A percentile compares a stretch with the other conserved stretches of the same genome.
Conservation (phyloP, 1,284 basidiomycete species). For the Athelia sp. region DNA sequence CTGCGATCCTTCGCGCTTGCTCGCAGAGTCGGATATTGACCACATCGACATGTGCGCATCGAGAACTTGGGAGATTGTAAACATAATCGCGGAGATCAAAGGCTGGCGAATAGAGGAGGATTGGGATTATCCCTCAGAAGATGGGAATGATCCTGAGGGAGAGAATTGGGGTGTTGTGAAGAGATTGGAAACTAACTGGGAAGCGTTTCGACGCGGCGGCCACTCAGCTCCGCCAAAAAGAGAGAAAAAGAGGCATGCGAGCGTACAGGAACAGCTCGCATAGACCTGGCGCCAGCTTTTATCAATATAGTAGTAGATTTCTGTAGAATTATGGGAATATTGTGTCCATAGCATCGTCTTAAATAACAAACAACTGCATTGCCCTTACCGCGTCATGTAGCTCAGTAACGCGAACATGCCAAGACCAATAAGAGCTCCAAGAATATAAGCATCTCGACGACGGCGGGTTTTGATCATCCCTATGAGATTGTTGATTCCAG, state of each 20-base stretch:
- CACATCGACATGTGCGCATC: constrained; percentile 43
- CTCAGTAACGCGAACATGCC: constrained; percentile 78
- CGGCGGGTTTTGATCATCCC: constrained; percentile 90
- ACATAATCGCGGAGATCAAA: constrained; percentile 54
- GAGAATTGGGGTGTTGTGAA: constrained; percentile 55
- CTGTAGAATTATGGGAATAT: too few species aligned
- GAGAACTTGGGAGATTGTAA: constrained; percentile 68
- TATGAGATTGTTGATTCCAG: constrained; percentile 89
- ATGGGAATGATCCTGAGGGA: constrained; percentile 23
- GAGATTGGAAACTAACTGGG: constrained; percentile 64
- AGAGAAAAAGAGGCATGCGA: too few species aligned
- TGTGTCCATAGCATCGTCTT: too few species aligned
- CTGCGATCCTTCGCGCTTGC: constrained; percentile 56
- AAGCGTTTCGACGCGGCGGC: too few species aligned
- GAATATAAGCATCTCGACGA: constrained; percentile 85
- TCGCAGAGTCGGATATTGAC: constrained; percentile 77
- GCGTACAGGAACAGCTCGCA: too few species aligned
- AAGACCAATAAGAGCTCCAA: constrained; percentile 84
- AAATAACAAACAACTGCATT: neutral
- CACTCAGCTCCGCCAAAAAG: too few species aligned
- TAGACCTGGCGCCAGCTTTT: too few species aligned
- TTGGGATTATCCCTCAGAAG: constrained; percentile 36
- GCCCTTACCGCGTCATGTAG: constrained; percentile 57
- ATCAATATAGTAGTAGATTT: too few species aligned
- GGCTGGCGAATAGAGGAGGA: constrained; percentile 61